phyloP scores from a whole-genome alignment of 805 yeast species.

The Saturnispora hagleri region DNA sequence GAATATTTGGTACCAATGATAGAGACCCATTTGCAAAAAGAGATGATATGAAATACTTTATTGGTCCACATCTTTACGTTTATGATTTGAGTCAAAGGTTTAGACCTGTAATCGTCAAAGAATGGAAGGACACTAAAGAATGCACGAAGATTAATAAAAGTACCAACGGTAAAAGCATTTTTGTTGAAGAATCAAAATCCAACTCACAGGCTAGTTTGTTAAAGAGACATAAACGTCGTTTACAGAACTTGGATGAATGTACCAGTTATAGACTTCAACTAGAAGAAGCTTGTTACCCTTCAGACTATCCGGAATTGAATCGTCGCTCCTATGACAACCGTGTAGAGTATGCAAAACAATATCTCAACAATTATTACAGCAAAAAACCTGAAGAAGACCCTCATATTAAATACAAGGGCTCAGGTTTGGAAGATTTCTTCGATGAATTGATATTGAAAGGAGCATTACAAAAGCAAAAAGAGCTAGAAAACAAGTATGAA shows the following conservation, averaged over 20 bases:
- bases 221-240: slow-evolving; percentile 25
- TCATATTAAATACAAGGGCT: not conserved
- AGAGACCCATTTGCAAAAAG: slow-evolving; percentile 79
- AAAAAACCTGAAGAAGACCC: slow-evolving; percentile 9
- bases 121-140: slow-evolving; percentile 51
- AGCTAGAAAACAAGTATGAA: not conserved
- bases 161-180: slow-evolving; percentile 74
- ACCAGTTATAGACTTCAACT: slow-evolving; percentile 25
- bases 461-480: not conserved
- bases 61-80: slow-evolving; percentile 62
- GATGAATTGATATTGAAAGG: slow-evolving; percentile 2
- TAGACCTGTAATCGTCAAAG: slow-evolving; percentile 74
- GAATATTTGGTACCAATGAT: slow-evolving; percentile 77
- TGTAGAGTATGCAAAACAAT: slow-evolving; percentile 14
- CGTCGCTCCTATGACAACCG: slow-evolving; percentile 19
- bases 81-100: slow-evolving; percentile 72
- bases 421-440: slow-evolving; percentile 4
- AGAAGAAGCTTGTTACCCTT: slow-evolving; percentile 20
- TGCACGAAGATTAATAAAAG: slow-evolving; percentile 54
- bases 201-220: slow-evolving; percentile 10
- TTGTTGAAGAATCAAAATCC: slow-evolving; percentile 47
- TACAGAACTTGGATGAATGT: slow-evolving; percentile 25
- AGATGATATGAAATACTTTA: slow-evolving; percentile 78
- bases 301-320: not conserved
- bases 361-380: slow-evolving; percentile 16